These are phyloP conservation scores for Moringa oleifera DNA, from an alignment of 345 rosid species.

Conservation along the genomic window DNA sequence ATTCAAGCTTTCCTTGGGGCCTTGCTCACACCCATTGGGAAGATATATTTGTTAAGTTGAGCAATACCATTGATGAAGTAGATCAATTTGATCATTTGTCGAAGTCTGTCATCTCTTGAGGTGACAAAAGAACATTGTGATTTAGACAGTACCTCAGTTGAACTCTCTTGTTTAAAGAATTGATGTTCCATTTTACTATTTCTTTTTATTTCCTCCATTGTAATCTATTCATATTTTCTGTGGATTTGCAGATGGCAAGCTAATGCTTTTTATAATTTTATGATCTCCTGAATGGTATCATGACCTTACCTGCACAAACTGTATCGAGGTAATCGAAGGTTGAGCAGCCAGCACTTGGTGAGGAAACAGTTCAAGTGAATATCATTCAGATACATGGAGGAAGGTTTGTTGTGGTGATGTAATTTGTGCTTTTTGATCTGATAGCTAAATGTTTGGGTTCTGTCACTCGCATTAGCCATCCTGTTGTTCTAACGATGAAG, in stretches of 20 bases:
- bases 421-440: background rate
- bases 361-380: background rate
- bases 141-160: no score
- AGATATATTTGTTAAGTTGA: background rate
- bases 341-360: background rate
- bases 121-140: no score
- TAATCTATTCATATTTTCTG: background rate
- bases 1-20: no score
- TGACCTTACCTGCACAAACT: background rate
- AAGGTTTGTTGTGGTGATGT: background rate
- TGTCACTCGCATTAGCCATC: background rate
- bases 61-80: background rate
- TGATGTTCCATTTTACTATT: background rate
- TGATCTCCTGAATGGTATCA: background rate
- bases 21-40: background rate
- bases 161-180: background rate
- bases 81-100: background rate
- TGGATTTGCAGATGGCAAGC: background rate
- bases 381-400: background rate
- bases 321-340: no score
- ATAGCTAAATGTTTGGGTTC: background rate
- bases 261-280: background rate
- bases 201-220: background rate
- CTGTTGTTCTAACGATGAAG: background rate
- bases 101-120: no score